Percentiles rank a stretch among this genome's conserved stretches.
Conservation (phyloP, 169 alveolate species). For the Eimeria sp. region DNA sequence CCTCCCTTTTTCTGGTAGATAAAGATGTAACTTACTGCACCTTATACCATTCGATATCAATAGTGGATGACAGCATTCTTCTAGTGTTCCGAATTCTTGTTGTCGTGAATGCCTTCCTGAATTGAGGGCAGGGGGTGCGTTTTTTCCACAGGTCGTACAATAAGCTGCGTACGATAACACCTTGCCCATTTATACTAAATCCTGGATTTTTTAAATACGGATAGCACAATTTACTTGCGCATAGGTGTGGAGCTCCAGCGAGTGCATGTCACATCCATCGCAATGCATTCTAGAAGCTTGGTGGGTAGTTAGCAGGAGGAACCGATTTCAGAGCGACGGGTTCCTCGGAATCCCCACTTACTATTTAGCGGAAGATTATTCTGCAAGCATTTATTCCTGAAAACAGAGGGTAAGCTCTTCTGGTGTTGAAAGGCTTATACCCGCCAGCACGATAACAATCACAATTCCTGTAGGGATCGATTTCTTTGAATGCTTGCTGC, state of each 20-base stretch:
- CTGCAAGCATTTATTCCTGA: not conserved
- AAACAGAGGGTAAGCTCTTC: slow-evolving; percentile 5
- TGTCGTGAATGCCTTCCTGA: not conserved
- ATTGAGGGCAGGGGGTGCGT: slow-evolving; percentile 8
- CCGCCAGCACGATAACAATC: not conserved
- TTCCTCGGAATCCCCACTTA: not conserved
- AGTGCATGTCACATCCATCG: not conserved
- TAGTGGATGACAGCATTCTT: not conserved
- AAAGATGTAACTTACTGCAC: not conserved
- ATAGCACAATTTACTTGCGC: not conserved
- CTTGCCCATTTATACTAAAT: not conserved
- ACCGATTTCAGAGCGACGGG: not conserved
- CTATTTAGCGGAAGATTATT: not conserved
- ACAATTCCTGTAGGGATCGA: not conserved
- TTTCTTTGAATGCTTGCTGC: not conserved
- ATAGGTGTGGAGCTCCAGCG: not conserved
- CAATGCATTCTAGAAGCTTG: not conserved
- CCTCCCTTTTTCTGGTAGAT: not conserved
- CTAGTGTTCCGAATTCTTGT: not conserved
- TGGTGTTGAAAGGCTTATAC: not conserved
- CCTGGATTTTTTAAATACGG: not conserved
- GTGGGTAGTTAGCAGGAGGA: not conserved
- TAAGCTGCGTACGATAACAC: not conserved
- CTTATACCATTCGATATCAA: not conserved
- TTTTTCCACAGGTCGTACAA: not conserved